Conservation (phyloP, 495 filamentous ascomycete genomes). For the Thermothielavioides terrestris region DNA sequence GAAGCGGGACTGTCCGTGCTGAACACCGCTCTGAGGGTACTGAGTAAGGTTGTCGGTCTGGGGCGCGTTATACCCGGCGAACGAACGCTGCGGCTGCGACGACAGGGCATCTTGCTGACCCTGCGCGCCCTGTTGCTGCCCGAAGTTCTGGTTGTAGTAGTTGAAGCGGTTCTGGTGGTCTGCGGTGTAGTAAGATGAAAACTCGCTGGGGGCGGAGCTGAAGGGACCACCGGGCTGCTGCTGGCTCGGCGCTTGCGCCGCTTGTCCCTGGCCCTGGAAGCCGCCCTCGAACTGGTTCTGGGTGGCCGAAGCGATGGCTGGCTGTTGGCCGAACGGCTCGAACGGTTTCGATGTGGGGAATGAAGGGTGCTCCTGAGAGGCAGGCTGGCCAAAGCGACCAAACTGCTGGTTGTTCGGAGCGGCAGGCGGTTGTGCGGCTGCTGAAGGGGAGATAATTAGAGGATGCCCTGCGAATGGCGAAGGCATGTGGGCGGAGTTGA, state of each 20-base stretch:
- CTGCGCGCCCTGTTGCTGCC: constrained; percentile 54
- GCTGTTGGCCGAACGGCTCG: constrained; percentile 76
- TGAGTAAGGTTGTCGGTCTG: constrained; percentile 67
- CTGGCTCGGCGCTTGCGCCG: constrained; percentile 44
- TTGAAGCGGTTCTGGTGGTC: constrained; percentile 67
- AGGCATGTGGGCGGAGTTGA: not conserved
- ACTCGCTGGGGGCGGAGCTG: constrained; percentile 71
- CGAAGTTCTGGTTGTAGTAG: constrained; percentile 68
- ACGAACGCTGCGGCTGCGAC: constrained; percentile 55
- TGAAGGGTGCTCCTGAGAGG: constrained; percentile 50
- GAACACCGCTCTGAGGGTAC: constrained; percentile 58
- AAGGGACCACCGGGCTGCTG: constrained; percentile 48
- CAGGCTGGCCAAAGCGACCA: constrained; percentile 57
- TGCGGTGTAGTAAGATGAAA: constrained; percentile 79
- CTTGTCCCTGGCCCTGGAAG: constrained; percentile 53
- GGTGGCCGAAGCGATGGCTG: constrained; percentile 33
- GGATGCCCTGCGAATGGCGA: not conserved
- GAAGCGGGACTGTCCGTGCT: constrained; percentile 23
- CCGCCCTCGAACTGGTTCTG: constrained; percentile 36
- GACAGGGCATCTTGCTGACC: constrained; percentile 62
- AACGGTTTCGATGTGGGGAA: constrained; percentile 67
- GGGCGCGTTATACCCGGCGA: constrained; percentile 67
- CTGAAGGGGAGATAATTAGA: constrained; percentile 24
- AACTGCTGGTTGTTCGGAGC: constrained; percentile 52
- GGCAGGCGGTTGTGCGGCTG: constrained; percentile 36